phyloP scores from a whole-genome alignment of 1,284 basidiomycete species.

The Tetrapyrgos nigripes region DNA sequence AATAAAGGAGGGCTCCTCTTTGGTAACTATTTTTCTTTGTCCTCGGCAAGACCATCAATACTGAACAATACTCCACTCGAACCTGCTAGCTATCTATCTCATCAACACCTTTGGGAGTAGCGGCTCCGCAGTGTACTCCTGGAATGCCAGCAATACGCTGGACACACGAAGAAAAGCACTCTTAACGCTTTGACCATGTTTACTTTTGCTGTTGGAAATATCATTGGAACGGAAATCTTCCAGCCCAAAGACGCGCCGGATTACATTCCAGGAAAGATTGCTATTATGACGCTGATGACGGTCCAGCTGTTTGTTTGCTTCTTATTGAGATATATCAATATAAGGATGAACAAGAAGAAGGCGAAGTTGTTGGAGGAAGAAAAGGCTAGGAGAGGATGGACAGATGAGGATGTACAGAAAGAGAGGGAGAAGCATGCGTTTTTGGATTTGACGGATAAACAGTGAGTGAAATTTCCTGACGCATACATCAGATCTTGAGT shows the following conservation, averaged over 20 bases:
- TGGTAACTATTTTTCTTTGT: conserved; percentile 41
- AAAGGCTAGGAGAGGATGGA: conserved; percentile 58
- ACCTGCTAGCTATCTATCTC: conserved; percentile 55
- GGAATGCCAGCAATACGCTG: conserved; percentile 56
- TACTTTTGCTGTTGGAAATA: conserved; percentile 64
- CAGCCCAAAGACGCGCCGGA: conserved; percentile 66
- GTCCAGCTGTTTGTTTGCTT: conserved; percentile 58
- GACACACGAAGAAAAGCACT: conserved; percentile 73
- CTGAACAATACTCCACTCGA: no score
- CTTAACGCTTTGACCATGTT: conserved; percentile 68
- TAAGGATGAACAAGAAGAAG: conserved; percentile 62
- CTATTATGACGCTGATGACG: conserved; percentile 64
- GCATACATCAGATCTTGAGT: background rate
- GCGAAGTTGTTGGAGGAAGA: conserved; percentile 45
- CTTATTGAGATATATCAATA: conserved; percentile 60
- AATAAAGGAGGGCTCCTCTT: conserved; percentile 64
- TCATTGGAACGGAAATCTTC: conserved; percentile 68
- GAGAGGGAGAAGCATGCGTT: conserved; percentile 68
- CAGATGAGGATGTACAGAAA: conserved; percentile 57
- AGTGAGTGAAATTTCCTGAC: conserved; percentile 42
- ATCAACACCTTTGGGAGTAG: conserved; percentile 65
- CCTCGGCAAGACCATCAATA: no score
- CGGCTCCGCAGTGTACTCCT: conserved; percentile 67
- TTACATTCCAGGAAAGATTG: conserved; percentile 69
- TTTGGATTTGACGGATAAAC: conserved; percentile 66